phyloP scores from a whole-genome alignment of 2,329 filamentous ascomycete genomes.

The Trichoderma atrobrunneum region DNA sequence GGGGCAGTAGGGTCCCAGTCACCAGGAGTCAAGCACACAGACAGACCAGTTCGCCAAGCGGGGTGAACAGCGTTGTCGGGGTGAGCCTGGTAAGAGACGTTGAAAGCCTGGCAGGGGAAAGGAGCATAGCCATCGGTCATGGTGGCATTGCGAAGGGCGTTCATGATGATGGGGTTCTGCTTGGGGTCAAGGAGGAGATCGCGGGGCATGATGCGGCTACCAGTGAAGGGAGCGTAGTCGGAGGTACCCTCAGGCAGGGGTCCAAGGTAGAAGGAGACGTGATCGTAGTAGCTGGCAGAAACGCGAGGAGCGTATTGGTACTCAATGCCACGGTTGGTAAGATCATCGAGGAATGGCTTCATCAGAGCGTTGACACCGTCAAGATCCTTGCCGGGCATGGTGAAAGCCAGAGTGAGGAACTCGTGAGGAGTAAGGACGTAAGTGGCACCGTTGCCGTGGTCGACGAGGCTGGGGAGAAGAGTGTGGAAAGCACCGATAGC shows the following conservation, averaged over 20 bases:
- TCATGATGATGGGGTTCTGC: background rate
- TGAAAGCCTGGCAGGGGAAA: background rate
- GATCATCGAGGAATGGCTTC: background rate
- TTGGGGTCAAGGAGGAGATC: background rate
- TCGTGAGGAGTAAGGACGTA: background rate
- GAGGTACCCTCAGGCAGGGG: background rate
- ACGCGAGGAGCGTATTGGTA: background rate
- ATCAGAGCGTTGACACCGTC: background rate
- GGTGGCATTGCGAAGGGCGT: background rate
- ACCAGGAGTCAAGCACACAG: background rate
- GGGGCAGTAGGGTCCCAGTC: background rate
- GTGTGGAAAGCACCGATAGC: background rate
- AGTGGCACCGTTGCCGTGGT: background rate
- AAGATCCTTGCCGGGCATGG: background rate
- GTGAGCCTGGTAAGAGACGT: constrained; percentile 22
- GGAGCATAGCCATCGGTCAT: background rate
- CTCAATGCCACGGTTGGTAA: background rate
- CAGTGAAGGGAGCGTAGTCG: background rate
- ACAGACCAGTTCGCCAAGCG: constrained; percentile 29
- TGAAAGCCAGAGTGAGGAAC: background rate
- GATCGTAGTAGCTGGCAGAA: background rate
- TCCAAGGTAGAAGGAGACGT: background rate
- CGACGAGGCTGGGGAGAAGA: background rate
- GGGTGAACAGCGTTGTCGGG: constrained; percentile 39
- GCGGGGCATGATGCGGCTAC: background rate